Percentiles rank a stretch among this genome's conserved stretches.
Evolutionary conservation across 1,284 basidiomycete genomes (phyloP).

Genomic region (Coniophora puteana): DNA sequence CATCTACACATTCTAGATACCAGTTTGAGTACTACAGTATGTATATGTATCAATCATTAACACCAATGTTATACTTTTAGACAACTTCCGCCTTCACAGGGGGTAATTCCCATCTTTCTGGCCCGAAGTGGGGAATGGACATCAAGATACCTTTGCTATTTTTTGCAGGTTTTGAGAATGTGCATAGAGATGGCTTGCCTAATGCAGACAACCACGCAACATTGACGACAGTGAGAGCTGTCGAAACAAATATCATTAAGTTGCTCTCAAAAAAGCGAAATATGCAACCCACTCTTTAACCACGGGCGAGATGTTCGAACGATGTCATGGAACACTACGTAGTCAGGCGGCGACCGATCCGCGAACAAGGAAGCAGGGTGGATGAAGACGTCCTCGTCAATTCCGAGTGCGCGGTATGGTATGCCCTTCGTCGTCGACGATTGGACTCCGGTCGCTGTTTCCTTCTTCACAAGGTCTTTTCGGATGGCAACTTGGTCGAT

Average conservation of each 20-base stretch:
- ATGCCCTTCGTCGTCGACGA: conserved; percentile 78
- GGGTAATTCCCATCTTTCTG: conserved; percentile 82
- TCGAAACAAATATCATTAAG: conserved; percentile 7
- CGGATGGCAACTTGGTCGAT: conserved; percentile 96
- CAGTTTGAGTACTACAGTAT: conserved; percentile 7
- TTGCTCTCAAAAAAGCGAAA: conserved; percentile 5
- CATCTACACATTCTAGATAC: too few species aligned
- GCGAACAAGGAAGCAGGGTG: conserved; percentile 87
- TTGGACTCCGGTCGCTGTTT: conserved; percentile 56
- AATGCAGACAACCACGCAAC: conserved; percentile 85
- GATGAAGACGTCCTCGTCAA: conserved; percentile 87
- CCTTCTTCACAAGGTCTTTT: conserved; percentile 74
- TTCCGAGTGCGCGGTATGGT: conserved; percentile 81
- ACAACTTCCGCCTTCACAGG: conserved; percentile 64
- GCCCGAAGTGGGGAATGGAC: conserved; percentile 81
- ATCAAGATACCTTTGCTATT: conserved; percentile 61
- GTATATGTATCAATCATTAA: conserved; percentile 17
- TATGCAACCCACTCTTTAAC: conserved; percentile 67
- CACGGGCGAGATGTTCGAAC: conserved; percentile 73
- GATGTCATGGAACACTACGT: conserved; percentile 83
- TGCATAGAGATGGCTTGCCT: conserved; percentile 77
- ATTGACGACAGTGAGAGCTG: conserved; percentile 84
- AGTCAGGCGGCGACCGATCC: conserved; percentile 77
- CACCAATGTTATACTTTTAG: too few species aligned
- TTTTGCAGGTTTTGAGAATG: conserved; percentile 83